Evolutionary conservation across 2,329 filamentous ascomycete species (phyloP), one percentile per base, ranked within the genome.

Genomic region (Zymoseptoria brevis): DNA sequence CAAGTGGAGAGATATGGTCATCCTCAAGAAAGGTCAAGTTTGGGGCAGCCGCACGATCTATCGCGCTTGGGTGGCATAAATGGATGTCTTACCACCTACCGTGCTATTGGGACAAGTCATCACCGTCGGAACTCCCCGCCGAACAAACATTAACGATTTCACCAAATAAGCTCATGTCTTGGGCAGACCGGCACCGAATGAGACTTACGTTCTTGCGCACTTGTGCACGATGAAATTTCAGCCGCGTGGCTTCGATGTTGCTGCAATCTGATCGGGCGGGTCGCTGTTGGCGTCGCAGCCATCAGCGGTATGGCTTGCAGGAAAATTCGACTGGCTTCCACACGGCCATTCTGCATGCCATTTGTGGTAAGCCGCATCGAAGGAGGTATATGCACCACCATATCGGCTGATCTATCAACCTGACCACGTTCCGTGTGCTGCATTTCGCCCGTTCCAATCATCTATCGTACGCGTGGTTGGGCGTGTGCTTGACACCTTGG

Each of bases 41-140:
- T 97, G 90, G 73, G 93, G 93, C 1, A 84, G 85, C 63, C 84
- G 85, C 64, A 90, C 87, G 66, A 86, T 95, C 63, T 97, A 96
- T 77, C 86, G 85, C 70, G 89, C 85, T 0, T 97, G 93, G 93
- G 84, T 87, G 73, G 85, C 84, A 61, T 66, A 57, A 59, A n/a
- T 26, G n/a, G 22, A 26, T 26, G 51, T 53, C 24, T 53, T 24
- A 45, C 35, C 13, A 13, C 13, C 35, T 45, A n/a, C 35, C 13
- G 13, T n/a, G 13, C 35, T 45, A 7, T n/a, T n/a, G 35, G 35
- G 13, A 45, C 13, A 13, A 45, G 13, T 45, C 35, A 45, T n/a
- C 13, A 45, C 35, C 35, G 16, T 6, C 13, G 35, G 35, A 45
- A 7, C 35, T 16, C 13, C 11, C 35, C 35, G 6, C 13, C 7